A percentile compares a stretch with the other conserved stretches of the same genome.
These are phyloP conservation scores for Tuber umbilicatum DNA, from an alignment of 495 filamentous ascomycete species.

Conservation along the genomic window DNA sequence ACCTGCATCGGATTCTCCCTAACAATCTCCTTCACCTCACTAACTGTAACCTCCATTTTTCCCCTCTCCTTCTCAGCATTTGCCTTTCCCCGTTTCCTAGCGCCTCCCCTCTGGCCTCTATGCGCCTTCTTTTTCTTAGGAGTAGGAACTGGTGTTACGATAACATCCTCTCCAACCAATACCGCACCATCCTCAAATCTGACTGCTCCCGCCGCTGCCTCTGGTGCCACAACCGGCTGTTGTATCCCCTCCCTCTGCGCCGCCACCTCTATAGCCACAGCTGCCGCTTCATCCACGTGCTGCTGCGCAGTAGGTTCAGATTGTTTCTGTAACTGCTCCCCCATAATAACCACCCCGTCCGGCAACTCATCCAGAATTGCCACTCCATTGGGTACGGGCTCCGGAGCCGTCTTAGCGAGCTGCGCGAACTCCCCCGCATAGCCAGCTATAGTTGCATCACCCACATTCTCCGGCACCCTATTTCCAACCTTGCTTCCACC, in stretches of 20 bases:
- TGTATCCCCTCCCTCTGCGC: conserved; percentile 8
- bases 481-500: background rate
- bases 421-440: background rate
- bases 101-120: conserved; percentile 75
- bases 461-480: background rate
- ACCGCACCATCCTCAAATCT: conserved; percentile 26
- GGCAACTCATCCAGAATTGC: background rate
- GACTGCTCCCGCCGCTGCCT: conserved; percentile 22
- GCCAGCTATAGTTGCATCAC: background rate
- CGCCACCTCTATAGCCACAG: background rate
- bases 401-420: background rate
- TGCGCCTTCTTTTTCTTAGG: conserved; percentile 73
- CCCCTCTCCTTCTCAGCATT: conserved; percentile 48
- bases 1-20: conserved; percentile 39
- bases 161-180: conserved; percentile 17
- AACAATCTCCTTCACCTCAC: conserved; percentile 43
- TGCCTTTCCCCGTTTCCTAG: conserved; percentile 54
- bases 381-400: background rate
- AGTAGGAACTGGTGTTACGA: conserved; percentile 33
- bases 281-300: background rate
- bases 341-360: background rate
- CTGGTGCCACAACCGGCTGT: conserved; percentile 6
- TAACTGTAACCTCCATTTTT: conserved; percentile 46
- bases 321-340: background rate
- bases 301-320: background rate